Conservation (phyloP, 495 filamentous ascomycete genomes). For the Penicillium malachiteum region DNA sequence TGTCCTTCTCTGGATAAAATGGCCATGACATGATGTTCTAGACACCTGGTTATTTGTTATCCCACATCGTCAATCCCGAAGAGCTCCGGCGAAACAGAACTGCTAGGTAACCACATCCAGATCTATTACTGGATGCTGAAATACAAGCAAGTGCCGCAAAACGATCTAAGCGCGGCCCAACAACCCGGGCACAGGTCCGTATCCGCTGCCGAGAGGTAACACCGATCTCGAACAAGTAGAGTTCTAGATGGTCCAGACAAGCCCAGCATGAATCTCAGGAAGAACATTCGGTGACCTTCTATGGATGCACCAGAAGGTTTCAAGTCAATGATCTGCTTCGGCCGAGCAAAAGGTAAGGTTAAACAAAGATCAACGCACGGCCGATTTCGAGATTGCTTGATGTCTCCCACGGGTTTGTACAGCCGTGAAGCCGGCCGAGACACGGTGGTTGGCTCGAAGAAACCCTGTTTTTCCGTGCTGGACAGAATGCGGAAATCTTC, state of each 20-base stretch:
- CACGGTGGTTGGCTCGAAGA: conserved; percentile 15
- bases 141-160: conserved; percentile 11
- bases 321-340: conserved; percentile 9
- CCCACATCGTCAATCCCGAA: neutral
- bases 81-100: conserved; percentile 5
- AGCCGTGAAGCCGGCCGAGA: conserved; percentile 11
- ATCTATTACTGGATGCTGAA: conserved; percentile 11
- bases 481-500: conserved; percentile 13
- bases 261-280: neutral
- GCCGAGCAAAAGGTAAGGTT: conserved; percentile 9
- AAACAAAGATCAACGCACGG: conserved; percentile 19
- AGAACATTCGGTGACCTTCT: conserved; percentile 24
- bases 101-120: conserved; percentile 19
- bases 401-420: conserved; percentile 22
- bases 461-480: conserved; percentile 10
- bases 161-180: conserved; percentile 23
- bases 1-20: conserved; percentile 19
- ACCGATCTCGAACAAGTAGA: conserved; percentile 10
- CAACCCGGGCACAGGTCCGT: conserved; percentile 15
- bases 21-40: conserved; percentile 2
- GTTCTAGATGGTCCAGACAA: conserved; percentile 10
- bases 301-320: neutral
- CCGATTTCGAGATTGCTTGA: conserved; percentile 17
- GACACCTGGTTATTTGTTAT: conserved; percentile 1
- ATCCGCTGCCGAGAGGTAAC: conserved; percentile 14